Conservation (phyloP, 108 stramenopile genomes). For the Cyclotella baltica region DNA sequence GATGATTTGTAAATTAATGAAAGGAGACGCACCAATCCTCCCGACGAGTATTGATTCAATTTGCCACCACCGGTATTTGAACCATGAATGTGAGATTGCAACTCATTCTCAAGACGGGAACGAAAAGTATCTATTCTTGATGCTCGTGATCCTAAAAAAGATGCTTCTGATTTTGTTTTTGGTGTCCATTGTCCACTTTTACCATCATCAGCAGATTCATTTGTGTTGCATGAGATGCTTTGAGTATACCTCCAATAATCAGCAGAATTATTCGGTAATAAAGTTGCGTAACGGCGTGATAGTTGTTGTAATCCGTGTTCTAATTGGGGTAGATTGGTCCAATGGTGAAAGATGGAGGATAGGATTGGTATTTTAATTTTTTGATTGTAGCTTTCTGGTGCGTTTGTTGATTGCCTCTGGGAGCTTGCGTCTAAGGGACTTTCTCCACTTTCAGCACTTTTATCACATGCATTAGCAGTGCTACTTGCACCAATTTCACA, state of each 20-base stretch:
- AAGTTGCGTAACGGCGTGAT: conserved; percentile 16
- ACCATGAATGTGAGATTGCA: conserved; percentile 30
- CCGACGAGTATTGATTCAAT: conserved; percentile 11
- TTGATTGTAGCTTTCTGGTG: background rate
- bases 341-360: conserved; percentile 40
- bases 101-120: conserved; percentile 28
- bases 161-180: conserved; percentile 1
- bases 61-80: background rate
- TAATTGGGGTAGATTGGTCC: conserved; percentile 29
- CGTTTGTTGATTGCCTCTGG: no score
- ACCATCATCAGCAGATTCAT: background rate
- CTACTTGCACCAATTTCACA: background rate
- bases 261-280: conserved; percentile 29
- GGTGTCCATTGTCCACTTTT: conserved; percentile 17
- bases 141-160: conserved; percentile 32
- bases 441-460: background rate
- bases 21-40: conserved; percentile 29
- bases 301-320: conserved; percentile 39
- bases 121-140: conserved; percentile 27
- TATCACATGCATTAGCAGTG: background rate
- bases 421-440: no score
- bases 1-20: conserved; percentile 33
- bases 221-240: background rate
- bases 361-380: conserved; percentile 21
- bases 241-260: conserved; percentile 29